A percentile compares a stretch with the other conserved stretches of the same genome.
Evolutionary conservation across 208 protist species (phyloP).

Genomic region (Trypanosoma boissoni): DNA sequence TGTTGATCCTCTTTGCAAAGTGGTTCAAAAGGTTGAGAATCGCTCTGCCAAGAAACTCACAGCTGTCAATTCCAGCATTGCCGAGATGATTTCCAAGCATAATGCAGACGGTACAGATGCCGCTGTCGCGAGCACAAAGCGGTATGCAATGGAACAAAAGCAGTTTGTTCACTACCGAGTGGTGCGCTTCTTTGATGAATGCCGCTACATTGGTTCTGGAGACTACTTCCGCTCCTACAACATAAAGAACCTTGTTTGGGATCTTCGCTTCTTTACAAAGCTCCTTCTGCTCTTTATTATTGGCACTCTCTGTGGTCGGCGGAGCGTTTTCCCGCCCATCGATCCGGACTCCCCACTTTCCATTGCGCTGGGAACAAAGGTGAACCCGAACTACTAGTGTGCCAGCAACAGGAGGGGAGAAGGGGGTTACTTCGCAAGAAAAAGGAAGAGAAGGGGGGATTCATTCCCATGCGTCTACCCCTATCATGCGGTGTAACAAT

Average conservation of each 20-base stretch:
- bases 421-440: background rate
- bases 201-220: conserved; percentile 58
- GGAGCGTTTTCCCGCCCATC: conserved; percentile 77
- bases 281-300: conserved; percentile 67
- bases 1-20: conserved; percentile 47
- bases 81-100: conserved; percentile 43
- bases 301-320: conserved; percentile 55
- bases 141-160: conserved; percentile 62
- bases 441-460: conserved; percentile 5
- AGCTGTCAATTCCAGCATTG: conserved; percentile 32
- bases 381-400: conserved; percentile 91
- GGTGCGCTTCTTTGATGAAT: conserved; percentile 73
- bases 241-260: conserved; percentile 42
- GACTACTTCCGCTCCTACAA: conserved; percentile 76
- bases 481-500: no score
- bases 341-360: conserved; percentile 69
- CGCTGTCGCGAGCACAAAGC: conserved; percentile 53
- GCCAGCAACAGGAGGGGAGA: conserved; percentile 10
- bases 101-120: conserved; percentile 64
- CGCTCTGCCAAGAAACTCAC: conserved; percentile 52
- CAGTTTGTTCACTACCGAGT: conserved; percentile 82
- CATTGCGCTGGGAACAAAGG: conserved; percentile 66
- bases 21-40: conserved; percentile 58
- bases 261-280: conserved; percentile 68
- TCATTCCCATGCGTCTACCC: no score